Evolutionary conservation across 1,284 basidiomycete genomes (phyloP), one percentile per base, ranked within the genome.

Genomic region (Papiliotrema nemorosa): DNA sequence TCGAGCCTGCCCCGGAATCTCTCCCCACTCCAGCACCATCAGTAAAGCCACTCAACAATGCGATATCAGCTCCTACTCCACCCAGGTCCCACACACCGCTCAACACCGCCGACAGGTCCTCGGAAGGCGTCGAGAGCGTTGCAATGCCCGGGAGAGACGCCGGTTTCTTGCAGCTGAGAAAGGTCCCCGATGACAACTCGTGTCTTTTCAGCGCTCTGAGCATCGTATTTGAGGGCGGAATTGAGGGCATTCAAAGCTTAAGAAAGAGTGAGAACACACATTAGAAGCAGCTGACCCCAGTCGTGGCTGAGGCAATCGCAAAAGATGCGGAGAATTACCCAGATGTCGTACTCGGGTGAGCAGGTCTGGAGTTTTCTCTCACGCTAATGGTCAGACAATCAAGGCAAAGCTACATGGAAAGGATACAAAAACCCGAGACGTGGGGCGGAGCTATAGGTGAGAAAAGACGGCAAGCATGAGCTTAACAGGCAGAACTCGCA

Each of bases 111-210:
- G 58, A 58, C 47, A 53, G 53, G 34, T 55, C 59, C 10, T 42
- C 55, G 35, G 63, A 62, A 51, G 52, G 40, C 43, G 27, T 45
- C 20, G 58, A 69, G 14, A 59, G 58, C 25, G 60, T 72, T 6
- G 47, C 58, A 26, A 34, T 72, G 31, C 73, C 70, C 26, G 68
- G 74, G 35, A 78, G 80, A 41, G 67, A 71, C 44, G 82, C 83
- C 1, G 71, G 68, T 9, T 67, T 41, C 33, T 55, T 67, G 18
- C 54, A 60, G 39, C 58, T 71, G n/a, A 55, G 90, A 82, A 79
- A 90, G 49, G 88, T 93, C 9, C 90, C 90, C 13, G 90, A 94
- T 65, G 90, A 93, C 73, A 96, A 94, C 62, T 88, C 89, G 3
- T 97, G 92, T 72, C 77, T 97, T 33, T 97, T 96, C 76, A 87